phyloP scores from a whole-genome alignment of 1,139 yeast genomes.

The Debaryomyces fabryi region DNA sequence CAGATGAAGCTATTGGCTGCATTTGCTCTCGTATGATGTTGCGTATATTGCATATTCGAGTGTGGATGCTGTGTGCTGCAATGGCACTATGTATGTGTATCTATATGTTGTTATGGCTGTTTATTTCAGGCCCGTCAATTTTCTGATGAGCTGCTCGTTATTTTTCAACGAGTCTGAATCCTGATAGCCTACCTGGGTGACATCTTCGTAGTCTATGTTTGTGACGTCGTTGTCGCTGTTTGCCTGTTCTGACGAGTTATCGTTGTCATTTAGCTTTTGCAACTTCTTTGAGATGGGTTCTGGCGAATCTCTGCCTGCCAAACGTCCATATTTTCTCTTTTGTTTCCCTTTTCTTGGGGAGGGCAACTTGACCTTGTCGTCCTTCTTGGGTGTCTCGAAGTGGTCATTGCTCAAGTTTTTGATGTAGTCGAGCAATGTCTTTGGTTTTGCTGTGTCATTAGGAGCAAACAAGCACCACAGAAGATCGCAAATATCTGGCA shows the following conservation, averaged over 20 bases:
- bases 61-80: not conserved
- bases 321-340: slow-evolving; percentile 39
- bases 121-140: slow-evolving; percentile 20
- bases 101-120: not conserved
- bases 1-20: too few relatives aligned
- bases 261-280: slow-evolving; percentile 13
- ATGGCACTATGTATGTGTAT: not conserved
- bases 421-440: slow-evolving; percentile 37
- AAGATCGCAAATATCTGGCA: slow-evolving; percentile 43
- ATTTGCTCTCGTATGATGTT: too few relatives aligned
- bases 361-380: slow-evolving; percentile 29
- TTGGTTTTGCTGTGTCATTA: slow-evolving; percentile 20
- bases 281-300: slow-evolving; percentile 20
- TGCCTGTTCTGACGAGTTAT: slow-evolving; percentile 5
- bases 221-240: slow-evolving; percentile 22
- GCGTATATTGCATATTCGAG: not conserved
- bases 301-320: slow-evolving; percentile 26
- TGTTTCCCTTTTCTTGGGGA: slow-evolving; percentile 42
- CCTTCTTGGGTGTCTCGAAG: slow-evolving; percentile 8
- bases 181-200: slow-evolving; percentile 36
- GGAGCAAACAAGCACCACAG: slow-evolving; percentile 61
- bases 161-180: slow-evolving; percentile 31
- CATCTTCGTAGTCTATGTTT: slow-evolving; percentile 26
- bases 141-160: slow-evolving; percentile 29
- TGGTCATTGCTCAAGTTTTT: slow-evolving; percentile 16